These are phyloP conservation scores for Trichophyton mentagrophytes DNA, from an alignment of 2,329 filamentous ascomycete genomes.

Conservation along the genomic window DNA sequence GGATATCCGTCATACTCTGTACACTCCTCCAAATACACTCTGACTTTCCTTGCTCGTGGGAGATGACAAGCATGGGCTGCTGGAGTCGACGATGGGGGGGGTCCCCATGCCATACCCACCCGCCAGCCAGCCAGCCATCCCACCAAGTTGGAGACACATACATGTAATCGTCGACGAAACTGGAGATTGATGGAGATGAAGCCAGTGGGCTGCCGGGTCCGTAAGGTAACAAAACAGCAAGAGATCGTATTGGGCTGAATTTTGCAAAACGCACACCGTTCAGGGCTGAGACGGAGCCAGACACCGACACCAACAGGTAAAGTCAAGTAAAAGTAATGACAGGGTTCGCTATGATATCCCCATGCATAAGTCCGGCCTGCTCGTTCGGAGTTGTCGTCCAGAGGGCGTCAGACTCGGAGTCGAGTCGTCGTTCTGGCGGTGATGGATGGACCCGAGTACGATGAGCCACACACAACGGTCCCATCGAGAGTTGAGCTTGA, in stretches of 20 bases:
- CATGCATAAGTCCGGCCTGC: neutral
- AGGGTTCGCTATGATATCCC: neutral
- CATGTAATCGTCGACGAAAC: neutral
- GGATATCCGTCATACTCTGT: too few species aligned
- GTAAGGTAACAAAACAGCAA: too few species aligned
- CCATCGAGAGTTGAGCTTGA: neutral
- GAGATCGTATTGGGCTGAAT: neutral
- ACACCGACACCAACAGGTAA: too few species aligned
- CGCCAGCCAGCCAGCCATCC: too few species aligned
- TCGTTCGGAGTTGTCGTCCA: neutral
- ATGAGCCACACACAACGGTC: neutral
- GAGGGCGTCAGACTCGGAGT: neutral
- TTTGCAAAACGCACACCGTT: conserved; percentile 1
- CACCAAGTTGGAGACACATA: too few species aligned
- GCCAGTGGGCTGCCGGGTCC: too few species aligned
- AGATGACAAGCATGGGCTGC: too few species aligned
- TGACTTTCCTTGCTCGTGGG: too few species aligned
- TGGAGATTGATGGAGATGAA: neutral
- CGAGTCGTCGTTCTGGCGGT: neutral
- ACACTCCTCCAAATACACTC: too few species aligned
- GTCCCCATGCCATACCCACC: too few species aligned
- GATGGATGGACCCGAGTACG: neutral
- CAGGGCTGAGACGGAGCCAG: neutral
- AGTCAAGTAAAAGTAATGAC: too few species aligned
- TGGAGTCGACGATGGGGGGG: too few species aligned